Evolutionary conservation across 805 yeast species (phyloP).

Genomic region (Wickerhamomyces rabaulensis): DNA sequence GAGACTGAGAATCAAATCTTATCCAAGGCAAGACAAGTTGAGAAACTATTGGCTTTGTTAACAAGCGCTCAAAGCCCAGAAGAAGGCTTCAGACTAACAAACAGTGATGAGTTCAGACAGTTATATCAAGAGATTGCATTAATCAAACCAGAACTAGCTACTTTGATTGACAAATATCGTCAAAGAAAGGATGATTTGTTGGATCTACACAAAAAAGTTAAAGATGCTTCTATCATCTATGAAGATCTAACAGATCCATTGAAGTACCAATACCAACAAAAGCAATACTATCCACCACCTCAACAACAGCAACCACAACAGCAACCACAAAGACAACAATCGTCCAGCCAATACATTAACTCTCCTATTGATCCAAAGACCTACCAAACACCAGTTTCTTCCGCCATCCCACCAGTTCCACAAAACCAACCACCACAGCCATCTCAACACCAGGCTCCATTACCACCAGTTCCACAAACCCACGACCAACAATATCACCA

Average conservation of each 20-base stretch:
- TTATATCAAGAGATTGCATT: conserved; percentile 70
- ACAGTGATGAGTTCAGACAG: conserved; percentile 63
- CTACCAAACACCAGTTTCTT: neutral
- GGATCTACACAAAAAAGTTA: conserved; percentile 64
- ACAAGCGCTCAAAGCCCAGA: conserved; percentile 29
- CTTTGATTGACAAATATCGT: conserved; percentile 71
- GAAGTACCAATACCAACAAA: conserved; percentile 18
- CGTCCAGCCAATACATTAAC: neutral
- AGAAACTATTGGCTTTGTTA: conserved; percentile 57
- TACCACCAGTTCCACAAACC: conserved; percentile 12
- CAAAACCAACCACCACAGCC: conserved; percentile 3
- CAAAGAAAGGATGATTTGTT: conserved; percentile 73
- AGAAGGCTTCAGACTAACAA: conserved; percentile 32
- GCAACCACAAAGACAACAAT: neutral
- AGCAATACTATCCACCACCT: conserved; percentile 3
- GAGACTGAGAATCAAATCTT: conserved; percentile 50
- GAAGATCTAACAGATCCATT: conserved; percentile 58
- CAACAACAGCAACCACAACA: conserved; percentile 2
- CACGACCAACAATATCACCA: conserved; percentile 4
- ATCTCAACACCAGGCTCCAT: conserved; percentile 14
- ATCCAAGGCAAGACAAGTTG: conserved; percentile 55
- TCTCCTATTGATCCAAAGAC: neutral
- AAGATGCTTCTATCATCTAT: conserved; percentile 62
- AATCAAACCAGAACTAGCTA: conserved; percentile 68
- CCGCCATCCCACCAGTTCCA: neutral